Base-by-base conservation (phyloP, 495 filamentous ascomycete genomes). In the Jackrogersella minutella region DNA sequence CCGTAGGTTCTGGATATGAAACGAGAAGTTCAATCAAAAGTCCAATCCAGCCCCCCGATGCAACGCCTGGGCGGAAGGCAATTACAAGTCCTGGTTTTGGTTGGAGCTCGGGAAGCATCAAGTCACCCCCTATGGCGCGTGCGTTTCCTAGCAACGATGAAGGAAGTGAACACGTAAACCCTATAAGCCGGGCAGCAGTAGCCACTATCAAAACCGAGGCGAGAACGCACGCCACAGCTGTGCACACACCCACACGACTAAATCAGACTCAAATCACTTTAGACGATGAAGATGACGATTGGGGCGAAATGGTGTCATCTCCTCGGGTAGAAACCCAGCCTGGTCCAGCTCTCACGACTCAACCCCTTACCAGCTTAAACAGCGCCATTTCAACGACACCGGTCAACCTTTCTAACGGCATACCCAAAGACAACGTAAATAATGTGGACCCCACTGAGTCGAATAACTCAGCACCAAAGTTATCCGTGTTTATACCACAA, bases 241-340 rank as follows among this genome's bases (percentile, higher is more conserved):
- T 50, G 17, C 49, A 21, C 43, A 28, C 24, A 28, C 34, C 30
- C 4, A 14, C 31, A 10, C 30, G 58, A 5, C 22, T 39, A 34
- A 44, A 9, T 2, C 28, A 60, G 6, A 58, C 28, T 28, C 44
- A 54, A 21, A 10, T 33, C 11, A 28, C 13, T 26, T 8, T 34
- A 0, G 77, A 78, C 13, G 75, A 78, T n/a, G 77, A 83, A 11
- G 82, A 79, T 5, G 80, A 83, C 58, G 81, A 82, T 19, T 85
- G 83, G 83, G 83, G 83, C 11, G 83, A 85, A 57, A 83, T 85
- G 82, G 76, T 85, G 0, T 77, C 79, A 7, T 84, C 83, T 1
- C 82, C 83, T 24, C 59, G 59, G 4, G 62, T 65, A 3, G 47
- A 69, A 5, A 54, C 72, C 24, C 53, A 71, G 0, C 57, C 62